A percentile compares a stretch with the other conserved stretches of the same genome.
Conservation (phyloP, 2,329 filamentous ascomycete species). For the Fusarium oligoseptatum region DNA sequence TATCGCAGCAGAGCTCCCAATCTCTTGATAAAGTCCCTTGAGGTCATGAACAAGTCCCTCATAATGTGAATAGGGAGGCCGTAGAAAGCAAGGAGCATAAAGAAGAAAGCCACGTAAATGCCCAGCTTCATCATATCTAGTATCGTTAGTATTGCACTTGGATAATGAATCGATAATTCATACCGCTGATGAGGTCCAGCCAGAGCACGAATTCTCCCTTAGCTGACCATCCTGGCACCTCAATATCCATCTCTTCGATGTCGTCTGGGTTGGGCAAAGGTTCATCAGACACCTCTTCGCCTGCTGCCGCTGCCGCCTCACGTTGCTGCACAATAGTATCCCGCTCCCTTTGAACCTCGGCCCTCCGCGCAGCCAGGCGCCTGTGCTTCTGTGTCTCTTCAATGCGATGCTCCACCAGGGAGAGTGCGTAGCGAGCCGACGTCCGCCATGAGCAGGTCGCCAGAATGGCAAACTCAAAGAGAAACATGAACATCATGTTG, state of each 20-base stretch:
- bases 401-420: constrained; percentile 81
- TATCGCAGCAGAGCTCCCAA: constrained; percentile 92
- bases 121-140: constrained; percentile 90
- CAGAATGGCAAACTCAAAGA: constrained; percentile 95
- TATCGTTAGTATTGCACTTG: constrained; percentile 30
- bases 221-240: constrained; percentile 95
- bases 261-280: constrained; percentile 76
- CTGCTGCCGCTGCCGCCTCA: constrained; percentile 62
- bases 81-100: constrained; percentile 92
- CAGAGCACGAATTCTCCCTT: constrained; percentile 95
- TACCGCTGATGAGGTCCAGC: constrained; percentile 85
- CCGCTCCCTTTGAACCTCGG: constrained; percentile 73
- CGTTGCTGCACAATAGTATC: constrained; percentile 65
- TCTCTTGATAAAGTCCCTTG: constrained; percentile 89
- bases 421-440: constrained; percentile 81
- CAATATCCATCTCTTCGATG: constrained; percentile 92
- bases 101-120: constrained; percentile 93
- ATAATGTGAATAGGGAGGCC: constrained; percentile 97
- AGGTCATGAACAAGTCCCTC: constrained; percentile 93
- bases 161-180: constrained; percentile 43
- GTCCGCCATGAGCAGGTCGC: constrained; percentile 85
- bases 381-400: constrained; percentile 79
- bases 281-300: constrained; percentile 69
- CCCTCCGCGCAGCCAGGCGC: constrained; percentile 76
- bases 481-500: constrained; percentile 99